Conservation (phyloP, 148 eudicot genomes). For the Chenopodium album region DNA sequence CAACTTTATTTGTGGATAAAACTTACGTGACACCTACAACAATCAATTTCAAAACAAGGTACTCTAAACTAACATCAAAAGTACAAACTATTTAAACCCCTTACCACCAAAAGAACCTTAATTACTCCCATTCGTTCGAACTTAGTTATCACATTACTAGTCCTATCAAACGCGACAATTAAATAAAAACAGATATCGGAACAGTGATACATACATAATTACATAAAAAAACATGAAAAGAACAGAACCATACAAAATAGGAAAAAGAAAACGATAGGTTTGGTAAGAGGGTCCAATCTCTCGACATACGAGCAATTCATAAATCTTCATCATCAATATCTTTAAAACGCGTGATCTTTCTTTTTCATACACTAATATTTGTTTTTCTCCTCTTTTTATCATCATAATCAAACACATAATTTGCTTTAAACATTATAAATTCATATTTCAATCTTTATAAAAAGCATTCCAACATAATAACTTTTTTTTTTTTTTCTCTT, state of each 20-base stretch:
- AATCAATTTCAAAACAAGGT: no score
- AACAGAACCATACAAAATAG: not conserved
- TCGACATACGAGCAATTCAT: not conserved
- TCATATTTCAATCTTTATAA: no score
- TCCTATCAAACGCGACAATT: no score
- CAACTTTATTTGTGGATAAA: not conserved
- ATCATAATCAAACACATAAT: not conserved
- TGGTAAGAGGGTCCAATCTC: conserved; percentile 24
- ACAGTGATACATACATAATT: not conserved
- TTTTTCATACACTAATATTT: conserved; percentile 4
- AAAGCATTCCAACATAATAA: no score
- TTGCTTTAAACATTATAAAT: no score
- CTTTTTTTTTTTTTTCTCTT: no score
- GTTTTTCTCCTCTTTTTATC: not conserved
- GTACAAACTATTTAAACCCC: not conserved
- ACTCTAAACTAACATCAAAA: no score
- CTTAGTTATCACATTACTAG: no score
- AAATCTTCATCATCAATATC: conserved; percentile 20
- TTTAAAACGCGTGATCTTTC: conserved; percentile 11
- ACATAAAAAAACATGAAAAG: not conserved
- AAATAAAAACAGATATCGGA: no score
- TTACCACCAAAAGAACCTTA: no score
- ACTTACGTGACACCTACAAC: not conserved
- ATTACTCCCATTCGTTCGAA: no score
- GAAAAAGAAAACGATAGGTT: not conserved